Percentiles rank a stretch among this genome's conserved stretches.
phyloP scores from a whole-genome alignment of 2,329 filamentous ascomycete species.

The Penicillium rolfsii region DNA sequence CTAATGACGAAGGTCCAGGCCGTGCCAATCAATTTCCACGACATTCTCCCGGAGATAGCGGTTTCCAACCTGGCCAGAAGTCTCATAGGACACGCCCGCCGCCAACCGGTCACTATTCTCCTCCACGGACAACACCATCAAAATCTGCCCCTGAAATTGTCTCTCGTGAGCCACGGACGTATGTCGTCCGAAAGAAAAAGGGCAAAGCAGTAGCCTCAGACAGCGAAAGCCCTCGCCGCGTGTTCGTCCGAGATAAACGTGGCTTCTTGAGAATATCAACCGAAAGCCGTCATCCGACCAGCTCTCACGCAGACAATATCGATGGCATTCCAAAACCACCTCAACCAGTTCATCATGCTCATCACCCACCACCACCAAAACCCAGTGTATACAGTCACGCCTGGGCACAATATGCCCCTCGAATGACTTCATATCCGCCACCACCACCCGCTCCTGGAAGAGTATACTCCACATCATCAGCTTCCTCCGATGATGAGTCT shows the following conservation, averaged over 20 bases:
- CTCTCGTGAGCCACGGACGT: background rate
- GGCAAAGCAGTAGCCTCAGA: background rate
- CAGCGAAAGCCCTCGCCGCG: background rate
- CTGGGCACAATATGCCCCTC: too few relatives aligned
- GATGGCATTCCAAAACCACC: background rate
- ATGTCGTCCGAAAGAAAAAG: background rate
- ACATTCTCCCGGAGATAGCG: background rate
- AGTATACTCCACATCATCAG: background rate
- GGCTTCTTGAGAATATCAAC: background rate
- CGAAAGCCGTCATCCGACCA: background rate
- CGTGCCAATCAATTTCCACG: background rate
- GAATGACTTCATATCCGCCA: background rate
- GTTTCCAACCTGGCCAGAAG: background rate
- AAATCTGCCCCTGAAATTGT: background rate
- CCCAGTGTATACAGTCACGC: background rate
- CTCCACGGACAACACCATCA: background rate
- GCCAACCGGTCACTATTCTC: background rate
- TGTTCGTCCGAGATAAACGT: background rate
- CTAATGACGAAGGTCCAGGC: background rate
- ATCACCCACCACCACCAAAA: background rate
- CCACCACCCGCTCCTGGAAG: background rate
- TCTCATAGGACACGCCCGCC: background rate
- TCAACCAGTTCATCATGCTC: background rate
- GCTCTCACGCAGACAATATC: background rate
- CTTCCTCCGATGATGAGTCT: background rate